phyloP scores from a whole-genome alignment of 371 early-diverging fungal species.

The Mortierella polycephala region DNA sequence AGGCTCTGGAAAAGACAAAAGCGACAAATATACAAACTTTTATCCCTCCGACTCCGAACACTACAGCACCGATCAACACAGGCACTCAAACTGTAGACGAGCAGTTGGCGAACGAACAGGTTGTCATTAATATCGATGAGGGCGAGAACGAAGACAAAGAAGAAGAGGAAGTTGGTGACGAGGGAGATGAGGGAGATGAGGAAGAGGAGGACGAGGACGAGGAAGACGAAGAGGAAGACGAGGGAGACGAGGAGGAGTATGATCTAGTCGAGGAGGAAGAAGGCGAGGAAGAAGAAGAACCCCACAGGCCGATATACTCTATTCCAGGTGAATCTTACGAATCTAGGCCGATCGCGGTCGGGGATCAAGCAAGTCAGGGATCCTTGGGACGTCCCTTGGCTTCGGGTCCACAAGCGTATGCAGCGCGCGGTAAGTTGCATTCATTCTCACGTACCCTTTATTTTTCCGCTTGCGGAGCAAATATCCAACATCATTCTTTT shows the following conservation, averaged over 20 bases:
- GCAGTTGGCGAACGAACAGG: background rate
- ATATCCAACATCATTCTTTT: too few species aligned
- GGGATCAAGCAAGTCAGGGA: background rate
- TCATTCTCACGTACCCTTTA: too few species aligned
- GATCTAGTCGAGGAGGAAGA: background rate
- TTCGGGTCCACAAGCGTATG: slow-evolving; percentile 1
- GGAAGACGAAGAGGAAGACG: slow-evolving; percentile 6
- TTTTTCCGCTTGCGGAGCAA: too few species aligned
- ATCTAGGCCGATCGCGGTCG: slow-evolving; percentile 10
- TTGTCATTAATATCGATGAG: background rate
- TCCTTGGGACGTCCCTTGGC: slow-evolving; percentile 10
- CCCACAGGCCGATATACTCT: background rate
- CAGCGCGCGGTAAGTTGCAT: too few species aligned
- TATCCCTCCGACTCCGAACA: too few species aligned
- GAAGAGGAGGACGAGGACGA: slow-evolving; percentile 14
- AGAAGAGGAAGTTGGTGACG: background rate
- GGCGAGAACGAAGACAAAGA: background rate
- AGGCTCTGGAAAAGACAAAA: background rate
- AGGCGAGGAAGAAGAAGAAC: slow-evolving; percentile 9
- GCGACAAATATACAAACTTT: background rate
- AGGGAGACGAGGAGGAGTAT: background rate
- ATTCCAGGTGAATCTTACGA: slow-evolving; percentile 16
- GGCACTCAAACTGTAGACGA: background rate
- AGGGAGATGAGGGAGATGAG: background rate
- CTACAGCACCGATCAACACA: too few species aligned